Conservation (phyloP, 345 rosid genomes). For the Nasturtium officinale region DNA sequence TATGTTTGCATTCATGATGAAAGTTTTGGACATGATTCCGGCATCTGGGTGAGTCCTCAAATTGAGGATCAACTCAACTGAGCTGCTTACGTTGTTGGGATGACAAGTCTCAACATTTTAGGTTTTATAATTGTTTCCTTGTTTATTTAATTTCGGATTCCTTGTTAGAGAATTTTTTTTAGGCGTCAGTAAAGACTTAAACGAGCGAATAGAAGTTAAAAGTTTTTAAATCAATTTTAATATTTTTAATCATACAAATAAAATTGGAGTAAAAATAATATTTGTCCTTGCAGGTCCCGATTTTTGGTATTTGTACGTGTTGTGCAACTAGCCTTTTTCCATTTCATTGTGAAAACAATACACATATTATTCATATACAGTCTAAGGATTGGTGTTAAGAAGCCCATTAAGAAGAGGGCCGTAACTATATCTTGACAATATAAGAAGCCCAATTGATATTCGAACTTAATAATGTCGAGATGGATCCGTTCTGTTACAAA, state of each 20-base stretch:
- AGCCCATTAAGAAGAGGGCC: neutral
- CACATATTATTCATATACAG: neutral
- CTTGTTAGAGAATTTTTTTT: neutral
- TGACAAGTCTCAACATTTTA: conserved; percentile 7
- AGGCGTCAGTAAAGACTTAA: neutral
- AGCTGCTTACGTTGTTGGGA: conserved; percentile 7
- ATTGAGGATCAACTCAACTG: neutral
- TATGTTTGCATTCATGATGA: conserved; percentile 66
- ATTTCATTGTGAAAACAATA: neutral
- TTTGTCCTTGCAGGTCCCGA: neutral
- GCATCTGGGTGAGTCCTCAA: conserved; percentile 25
- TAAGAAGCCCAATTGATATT: neutral
- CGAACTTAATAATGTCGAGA: neutral
- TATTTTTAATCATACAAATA: neutral
- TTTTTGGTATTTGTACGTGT: neutral
- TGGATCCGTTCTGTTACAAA: too few relatives aligned
- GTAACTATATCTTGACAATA: neutral
- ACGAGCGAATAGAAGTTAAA: neutral
- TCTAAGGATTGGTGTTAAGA: neutral
- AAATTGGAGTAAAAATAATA: neutral
- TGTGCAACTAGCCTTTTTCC: too few relatives aligned
- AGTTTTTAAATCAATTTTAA: too few relatives aligned
- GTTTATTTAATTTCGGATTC: neutral
- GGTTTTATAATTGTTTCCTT: neutral
- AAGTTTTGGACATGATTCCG: conserved; percentile 75